These are phyloP conservation scores for Yamadazyma oceani DNA, from an alignment of 1,139 yeast species.

Conservation along the genomic window DNA sequence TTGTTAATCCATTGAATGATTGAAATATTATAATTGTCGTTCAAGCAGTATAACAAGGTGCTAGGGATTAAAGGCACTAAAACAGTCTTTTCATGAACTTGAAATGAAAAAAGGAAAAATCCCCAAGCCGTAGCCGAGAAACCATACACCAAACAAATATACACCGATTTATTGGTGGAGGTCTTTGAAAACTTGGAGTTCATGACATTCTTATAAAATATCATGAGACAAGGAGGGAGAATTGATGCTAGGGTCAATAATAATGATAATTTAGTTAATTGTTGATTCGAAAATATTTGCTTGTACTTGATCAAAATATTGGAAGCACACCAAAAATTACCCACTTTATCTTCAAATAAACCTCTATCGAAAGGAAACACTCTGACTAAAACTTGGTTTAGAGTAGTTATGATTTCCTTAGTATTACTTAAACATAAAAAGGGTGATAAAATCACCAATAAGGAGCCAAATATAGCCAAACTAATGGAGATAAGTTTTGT, in stretches of 20 bases:
- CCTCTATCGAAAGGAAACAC: slow-evolving; percentile 94
- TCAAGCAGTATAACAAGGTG: slow-evolving; percentile 61
- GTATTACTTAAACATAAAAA: slow-evolving; percentile 33
- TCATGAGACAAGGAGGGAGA: slow-evolving; percentile 60
- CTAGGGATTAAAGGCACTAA: slow-evolving; percentile 86
- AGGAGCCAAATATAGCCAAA: slow-evolving; percentile 57
- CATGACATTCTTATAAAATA: slow-evolving; percentile 53
- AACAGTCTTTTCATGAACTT: slow-evolving; percentile 93
- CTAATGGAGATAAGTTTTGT: slow-evolving; percentile 61
- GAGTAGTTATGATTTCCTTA: slow-evolving; percentile 17
- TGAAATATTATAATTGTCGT: slow-evolving; percentile 60
- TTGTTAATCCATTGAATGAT: slow-evolving; percentile 87
- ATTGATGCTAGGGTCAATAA: slow-evolving; percentile 64
- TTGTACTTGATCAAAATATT: slow-evolving; percentile 76
- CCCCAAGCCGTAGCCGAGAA: slow-evolving; percentile 84
- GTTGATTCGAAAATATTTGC: slow-evolving; percentile 49
- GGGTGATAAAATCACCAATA: slow-evolving; percentile 58
- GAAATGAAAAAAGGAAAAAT: slow-evolving; percentile 87
- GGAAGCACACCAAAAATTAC: slow-evolving; percentile 94
- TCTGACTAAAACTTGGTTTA: slow-evolving; percentile 51
- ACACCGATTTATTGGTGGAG: slow-evolving; percentile 19
- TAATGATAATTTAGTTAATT: slow-evolving; percentile 65
- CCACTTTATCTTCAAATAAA: slow-evolving; percentile 96
- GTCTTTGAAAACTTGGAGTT: slow-evolving; percentile 23
- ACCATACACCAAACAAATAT: slow-evolving; percentile 53